Evolutionary conservation across 352 stramenopile species (phyloP).

Genomic region (Aphanomyces stellatus): DNA sequence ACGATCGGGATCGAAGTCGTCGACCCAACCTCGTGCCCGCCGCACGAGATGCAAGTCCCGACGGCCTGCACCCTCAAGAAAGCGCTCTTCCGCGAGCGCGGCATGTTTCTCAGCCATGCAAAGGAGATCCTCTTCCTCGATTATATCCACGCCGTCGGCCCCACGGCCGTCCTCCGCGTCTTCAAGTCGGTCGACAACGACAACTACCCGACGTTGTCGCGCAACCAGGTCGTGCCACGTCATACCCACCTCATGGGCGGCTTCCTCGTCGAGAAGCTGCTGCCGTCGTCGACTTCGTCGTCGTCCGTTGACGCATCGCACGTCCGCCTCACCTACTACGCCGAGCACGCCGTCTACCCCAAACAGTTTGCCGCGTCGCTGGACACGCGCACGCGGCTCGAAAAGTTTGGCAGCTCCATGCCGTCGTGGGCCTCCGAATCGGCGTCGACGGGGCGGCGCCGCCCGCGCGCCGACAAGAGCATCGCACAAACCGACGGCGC

Average conservation of each 20-base stretch:
- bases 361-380: neutral
- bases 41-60: neutral
- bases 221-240: slow-evolving; percentile 1
- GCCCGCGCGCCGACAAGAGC: neutral
- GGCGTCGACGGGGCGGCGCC: neutral
- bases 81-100: neutral
- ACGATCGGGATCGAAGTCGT: neutral
- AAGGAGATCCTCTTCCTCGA: slow-evolving; percentile 18
- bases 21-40: neutral
- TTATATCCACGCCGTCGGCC: slow-evolving; percentile 4
- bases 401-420: slow-evolving; percentile 7
- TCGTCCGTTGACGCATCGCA: neutral
- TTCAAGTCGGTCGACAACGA: slow-evolving; percentile 17
- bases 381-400: slow-evolving; percentile 2
- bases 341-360: slow-evolving; percentile 14
- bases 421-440: neutral
- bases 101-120: neutral
- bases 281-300: neutral
- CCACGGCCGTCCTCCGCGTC: slow-evolving; percentile 1
- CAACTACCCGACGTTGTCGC: slow-evolving; percentile 1
- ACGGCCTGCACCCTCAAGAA: slow-evolving; percentile 6
- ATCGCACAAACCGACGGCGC: neutral
- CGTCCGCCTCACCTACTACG: slow-evolving; percentile 12
- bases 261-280: neutral
- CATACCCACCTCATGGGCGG: slow-evolving; percentile 11